Percentiles rank a stretch among this genome's conserved stretches.
These are phyloP conservation scores for Trypanosoma boissoni DNA, from an alignment of 208 protist genomes.

Conservation along the genomic window DNA sequence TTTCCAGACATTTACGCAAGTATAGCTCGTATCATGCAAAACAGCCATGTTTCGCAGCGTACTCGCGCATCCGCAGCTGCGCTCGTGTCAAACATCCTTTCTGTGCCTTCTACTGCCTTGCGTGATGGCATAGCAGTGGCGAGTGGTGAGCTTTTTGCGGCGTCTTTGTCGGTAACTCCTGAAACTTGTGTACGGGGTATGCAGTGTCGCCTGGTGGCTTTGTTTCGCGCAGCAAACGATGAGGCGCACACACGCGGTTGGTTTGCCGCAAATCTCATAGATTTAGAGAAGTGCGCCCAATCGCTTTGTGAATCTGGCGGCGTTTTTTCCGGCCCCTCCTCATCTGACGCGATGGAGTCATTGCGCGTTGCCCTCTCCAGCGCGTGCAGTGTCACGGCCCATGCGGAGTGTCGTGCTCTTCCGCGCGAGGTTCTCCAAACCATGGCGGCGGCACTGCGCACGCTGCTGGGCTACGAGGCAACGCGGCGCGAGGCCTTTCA, in stretches of 20 bases:
- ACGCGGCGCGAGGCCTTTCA: constrained; percentile 34
- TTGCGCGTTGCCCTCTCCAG: constrained; percentile 40
- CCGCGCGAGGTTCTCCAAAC: constrained; percentile 21
- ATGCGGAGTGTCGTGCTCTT: constrained; percentile 14
- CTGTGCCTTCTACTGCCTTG: background rate
- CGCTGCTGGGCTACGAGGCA: constrained; percentile 28
- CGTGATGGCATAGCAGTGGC: constrained; percentile 6
- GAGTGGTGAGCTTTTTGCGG: constrained; percentile 41
- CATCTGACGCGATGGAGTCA: constrained; percentile 25
- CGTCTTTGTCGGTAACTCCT: constrained; percentile 30
- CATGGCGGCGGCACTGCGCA: constrained; percentile 36
- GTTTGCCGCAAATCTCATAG: constrained; percentile 16
- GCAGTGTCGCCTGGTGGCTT: constrained; percentile 56
- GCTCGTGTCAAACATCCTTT: constrained; percentile 29
- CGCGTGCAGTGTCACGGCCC: constrained; percentile 38
- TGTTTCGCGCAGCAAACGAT: constrained; percentile 21
- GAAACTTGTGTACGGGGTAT: constrained; percentile 48
- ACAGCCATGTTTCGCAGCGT: constrained; percentile 35
- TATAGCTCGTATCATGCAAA: constrained; percentile 29
- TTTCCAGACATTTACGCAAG: constrained; percentile 25
- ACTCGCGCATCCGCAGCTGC: constrained; percentile 36
- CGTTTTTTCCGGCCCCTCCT: constrained; percentile 1
- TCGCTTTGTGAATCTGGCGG: constrained; percentile 16
- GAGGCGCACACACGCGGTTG: constrained; percentile 18
- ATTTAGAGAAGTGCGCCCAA: constrained; percentile 16